Evolutionary conservation across 306 rosid species (phyloP), one percentile per base, ranked within the genome.

Genomic region (Prunus mira): DNA sequence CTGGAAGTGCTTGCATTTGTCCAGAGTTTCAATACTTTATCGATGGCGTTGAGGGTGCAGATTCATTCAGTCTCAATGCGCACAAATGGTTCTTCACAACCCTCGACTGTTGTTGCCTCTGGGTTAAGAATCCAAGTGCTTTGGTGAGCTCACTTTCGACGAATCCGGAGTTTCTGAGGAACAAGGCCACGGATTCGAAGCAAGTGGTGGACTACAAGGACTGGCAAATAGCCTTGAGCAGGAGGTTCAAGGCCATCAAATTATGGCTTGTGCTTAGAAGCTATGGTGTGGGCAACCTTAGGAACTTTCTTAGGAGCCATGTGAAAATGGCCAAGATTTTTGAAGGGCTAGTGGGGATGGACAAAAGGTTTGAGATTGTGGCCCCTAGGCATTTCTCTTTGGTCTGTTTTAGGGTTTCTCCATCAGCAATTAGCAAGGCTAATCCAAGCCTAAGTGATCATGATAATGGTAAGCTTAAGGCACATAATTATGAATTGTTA

Each of bases 1-100:
- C 82, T 2, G 84, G 85, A 15, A 81, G 82, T 17, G 83, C 77
- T 3, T 82, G 83, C 65, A 79, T 87, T 45, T 87, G 90, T 11
- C 90, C 88, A 0, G 86, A 84, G 79, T 79, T 81, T 22, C 63
- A 83, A 12, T 84, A 81, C 32, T 83, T 78, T 71, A 54, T 83
- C 9, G 52, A 86, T 11, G 84, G 82, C 0, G 54, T 86, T 1
- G 90, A 84, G 46, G 57, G 63, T 5, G 68, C 71, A 4, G 47
- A 82, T 27, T 86, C 88, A 0, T 70, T 86, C n/a, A 84, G 86
- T 60, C 67, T 86, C 45, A 86, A 79, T 24, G 80, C 90, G 0
- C 90, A 86, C 24, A 86, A 86, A 3, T 81, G 88, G 84, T 73
- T 84, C 52, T 84, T 86, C 12, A 72, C 82, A 2, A 25, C 60